Percentiles rank a stretch among this genome's conserved stretches.
Conservation (phyloP, 2,329 filamentous ascomycete genomes). For the Hypoxylon sp. region DNA sequence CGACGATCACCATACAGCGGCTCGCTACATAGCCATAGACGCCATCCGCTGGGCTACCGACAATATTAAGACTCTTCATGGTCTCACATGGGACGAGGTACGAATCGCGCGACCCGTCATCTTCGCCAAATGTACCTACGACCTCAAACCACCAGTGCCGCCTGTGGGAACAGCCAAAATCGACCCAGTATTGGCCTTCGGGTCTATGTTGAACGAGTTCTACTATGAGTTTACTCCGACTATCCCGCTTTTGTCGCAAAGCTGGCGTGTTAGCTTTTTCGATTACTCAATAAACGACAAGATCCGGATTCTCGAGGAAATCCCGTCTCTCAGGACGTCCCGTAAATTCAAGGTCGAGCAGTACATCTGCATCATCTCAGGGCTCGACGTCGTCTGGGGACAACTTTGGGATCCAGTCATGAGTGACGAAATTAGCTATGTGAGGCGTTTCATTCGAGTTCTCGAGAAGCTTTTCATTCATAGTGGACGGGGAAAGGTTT, state of each 20-base stretch:
- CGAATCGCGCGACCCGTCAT: constrained; percentile 15
- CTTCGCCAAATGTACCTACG: not conserved
- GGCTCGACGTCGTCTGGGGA: constrained; percentile 8
- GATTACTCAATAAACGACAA: not conserved
- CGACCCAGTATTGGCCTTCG: not conserved
- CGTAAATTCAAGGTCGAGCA: not conserved
- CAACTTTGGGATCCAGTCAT: not conserved
- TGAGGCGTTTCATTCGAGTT: constrained; percentile 16
- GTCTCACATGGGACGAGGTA: not conserved
- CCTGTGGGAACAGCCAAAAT: not conserved
- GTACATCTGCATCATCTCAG: constrained; percentile 17
- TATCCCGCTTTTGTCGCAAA: constrained; percentile 8
- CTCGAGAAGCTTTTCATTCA: constrained; percentile 15
- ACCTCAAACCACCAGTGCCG: not conserved
- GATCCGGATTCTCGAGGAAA: constrained; percentile 14
- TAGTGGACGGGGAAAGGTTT: constrained; percentile 11
- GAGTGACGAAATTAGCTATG: not conserved
- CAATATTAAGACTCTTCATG: not conserved
- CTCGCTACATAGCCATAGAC: constrained; percentile 9
- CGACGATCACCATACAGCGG: not conserved
- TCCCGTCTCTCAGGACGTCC: not conserved
- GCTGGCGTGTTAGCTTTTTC: not conserved
- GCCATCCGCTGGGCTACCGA: constrained; percentile 3
- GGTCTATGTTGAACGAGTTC: constrained; percentile 3
- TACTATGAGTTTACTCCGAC: not conserved